Conservation (phyloP, 176 grass and related monocot species). For the Guadua angustifolia region DNA sequence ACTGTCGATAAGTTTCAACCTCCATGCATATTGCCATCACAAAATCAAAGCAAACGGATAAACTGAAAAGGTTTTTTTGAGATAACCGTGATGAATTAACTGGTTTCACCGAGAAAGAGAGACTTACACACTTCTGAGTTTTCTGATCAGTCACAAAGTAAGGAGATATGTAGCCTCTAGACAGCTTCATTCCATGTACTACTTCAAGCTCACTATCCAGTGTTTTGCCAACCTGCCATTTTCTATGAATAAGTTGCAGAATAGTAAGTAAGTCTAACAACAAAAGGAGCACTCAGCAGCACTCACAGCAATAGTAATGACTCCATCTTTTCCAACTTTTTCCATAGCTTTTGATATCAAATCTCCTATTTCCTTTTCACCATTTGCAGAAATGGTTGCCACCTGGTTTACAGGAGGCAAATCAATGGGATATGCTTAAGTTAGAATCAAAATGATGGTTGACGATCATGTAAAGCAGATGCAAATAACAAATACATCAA, state of each 20-base stretch:
- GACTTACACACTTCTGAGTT: conserved; percentile 96
- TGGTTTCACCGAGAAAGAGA: not conserved
- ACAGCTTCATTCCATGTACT: conserved; percentile 92
- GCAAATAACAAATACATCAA: conserved; percentile 22
- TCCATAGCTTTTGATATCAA: conserved; percentile 87
- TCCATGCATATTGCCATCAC: too few relatives aligned
- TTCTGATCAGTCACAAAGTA: conserved; percentile 91
- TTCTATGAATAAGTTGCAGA: conserved; percentile 33
- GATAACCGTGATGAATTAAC: too few relatives aligned
- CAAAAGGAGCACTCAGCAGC: too few relatives aligned
- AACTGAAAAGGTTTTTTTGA: too few relatives aligned
- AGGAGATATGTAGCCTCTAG: conserved; percentile 95
- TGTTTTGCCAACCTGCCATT: conserved; percentile 83
- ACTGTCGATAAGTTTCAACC: too few relatives aligned
- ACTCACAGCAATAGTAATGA: conserved; percentile 87
- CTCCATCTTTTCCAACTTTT: conserved; percentile 91
- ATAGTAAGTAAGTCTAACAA: not conserved
- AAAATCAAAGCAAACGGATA: too few relatives aligned
- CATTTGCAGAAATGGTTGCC: conserved; percentile 94
- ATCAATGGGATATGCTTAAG: conserved; percentile 14
- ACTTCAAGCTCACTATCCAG: conserved; percentile 80
- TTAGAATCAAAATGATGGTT: conserved; percentile 19
- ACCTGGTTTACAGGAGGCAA: conserved; percentile 61
- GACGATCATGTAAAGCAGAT: not conserved
- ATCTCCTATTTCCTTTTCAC: conserved; percentile 94